Evolutionary conservation across 805 yeast species (phyloP), one percentile per base, ranked within the genome.

Genomic region (Ogataea ramenticola): DNA sequence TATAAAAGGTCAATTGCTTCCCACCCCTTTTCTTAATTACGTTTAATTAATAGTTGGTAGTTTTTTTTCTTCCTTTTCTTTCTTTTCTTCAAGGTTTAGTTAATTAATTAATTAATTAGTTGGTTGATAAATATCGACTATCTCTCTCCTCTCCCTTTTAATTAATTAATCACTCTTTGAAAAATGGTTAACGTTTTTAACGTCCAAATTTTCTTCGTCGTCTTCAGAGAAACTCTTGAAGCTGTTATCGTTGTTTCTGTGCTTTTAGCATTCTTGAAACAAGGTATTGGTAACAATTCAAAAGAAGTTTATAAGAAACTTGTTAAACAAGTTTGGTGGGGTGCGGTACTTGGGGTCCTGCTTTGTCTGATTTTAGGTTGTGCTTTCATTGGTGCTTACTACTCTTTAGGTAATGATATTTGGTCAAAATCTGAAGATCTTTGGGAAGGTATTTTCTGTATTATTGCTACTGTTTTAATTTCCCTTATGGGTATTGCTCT

Each of bases 391-490:
- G 99, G 96, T 65, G 89, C 88, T 20, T 91, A 87, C 70, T 91
- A 91, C 64, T 68, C 85, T 32, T 72, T 85, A 41, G 81, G 83
- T 50, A 77, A 77, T 43, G 95, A 91, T 75, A 76, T 91, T 51
- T 91, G 96, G 86, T 73, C 91, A 41, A 60, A 64, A 12, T 80
- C 96, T 19, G 99, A 91, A 64, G 97, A 91, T 63, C 65, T 91
- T 46, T 91, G 98, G 98, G 99, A 91, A 75, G 98, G 97, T 71
- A 72, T 87, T 46, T 89, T 91, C 62, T 86, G 95, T 67, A 68
- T 91, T 52, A 80, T 91, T 63, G 99, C 98, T 2, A 79, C 96
- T 0, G 68, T 86, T 39, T 78, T 91, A 79, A 91, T 91, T 60
- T 78, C 96, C 12, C 55, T 84, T 55, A 90, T 91, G 97, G 98